phyloP scores from a whole-genome alignment of 495 filamentous ascomycete species.

The Aspergillus asperescens region DNA sequence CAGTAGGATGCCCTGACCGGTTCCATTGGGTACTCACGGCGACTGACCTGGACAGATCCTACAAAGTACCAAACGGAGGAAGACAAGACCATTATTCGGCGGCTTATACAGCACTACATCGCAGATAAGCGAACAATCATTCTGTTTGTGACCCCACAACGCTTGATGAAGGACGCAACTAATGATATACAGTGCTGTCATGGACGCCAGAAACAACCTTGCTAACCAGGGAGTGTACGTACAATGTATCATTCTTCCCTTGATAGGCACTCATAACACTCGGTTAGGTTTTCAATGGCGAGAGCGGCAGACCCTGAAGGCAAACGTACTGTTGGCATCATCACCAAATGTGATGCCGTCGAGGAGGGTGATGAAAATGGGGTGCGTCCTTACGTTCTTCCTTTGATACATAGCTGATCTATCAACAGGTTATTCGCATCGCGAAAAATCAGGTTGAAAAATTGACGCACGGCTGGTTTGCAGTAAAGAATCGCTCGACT shows the following conservation, averaged over 20 bases:
- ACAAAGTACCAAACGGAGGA: conserved; percentile 32
- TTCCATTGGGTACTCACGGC: neutral
- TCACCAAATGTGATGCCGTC: conserved; percentile 29
- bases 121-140: conserved; percentile 39
- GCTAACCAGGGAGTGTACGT: conserved; percentile 24
- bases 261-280: neutral
- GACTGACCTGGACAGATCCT: conserved; percentile 7
- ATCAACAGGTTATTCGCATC: conserved; percentile 21
- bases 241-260: neutral
- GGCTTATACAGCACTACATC: conserved; percentile 44
- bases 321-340: conserved; percentile 49
- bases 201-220: conserved; percentile 24
- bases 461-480: conserved; percentile 48
- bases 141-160: conserved; percentile 23
- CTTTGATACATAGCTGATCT: neutral
- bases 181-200: conserved; percentile 18
- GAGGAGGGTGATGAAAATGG: conserved; percentile 34
- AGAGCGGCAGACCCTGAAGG: conserved; percentile 41
- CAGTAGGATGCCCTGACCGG: neutral
- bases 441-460: conserved; percentile 27
- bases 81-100: conserved; percentile 30
- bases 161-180: neutral
- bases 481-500: conserved; percentile 47
- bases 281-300: conserved; percentile 30
- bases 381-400: conserved; percentile 8